These are phyloP conservation scores for Thielaviopsis punctulata DNA, from an alignment of 2,329 filamentous ascomycete genomes.

Conservation along the genomic window DNA sequence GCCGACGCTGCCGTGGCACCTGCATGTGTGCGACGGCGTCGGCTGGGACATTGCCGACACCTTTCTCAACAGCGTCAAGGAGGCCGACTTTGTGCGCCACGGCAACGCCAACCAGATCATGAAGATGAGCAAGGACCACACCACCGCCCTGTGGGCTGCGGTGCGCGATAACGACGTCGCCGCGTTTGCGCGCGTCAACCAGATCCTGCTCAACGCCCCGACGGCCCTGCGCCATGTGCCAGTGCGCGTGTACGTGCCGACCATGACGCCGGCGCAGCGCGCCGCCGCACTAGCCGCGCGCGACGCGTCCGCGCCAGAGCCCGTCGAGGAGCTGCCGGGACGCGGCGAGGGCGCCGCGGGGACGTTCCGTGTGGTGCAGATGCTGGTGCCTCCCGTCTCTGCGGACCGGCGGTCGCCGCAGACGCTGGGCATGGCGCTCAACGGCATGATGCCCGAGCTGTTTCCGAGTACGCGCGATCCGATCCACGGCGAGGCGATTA, in stretches of 20 bases:
- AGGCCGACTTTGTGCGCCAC: conserved; percentile 75
- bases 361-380: conserved; percentile 58
- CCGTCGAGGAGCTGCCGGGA: not conserved
- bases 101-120: conserved; percentile 82
- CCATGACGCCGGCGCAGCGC: conserved; percentile 31
- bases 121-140: conserved; percentile 71
- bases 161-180: conserved; percentile 61
- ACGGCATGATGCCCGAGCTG: conserved; percentile 55
- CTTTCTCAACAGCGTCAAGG: conserved; percentile 47
- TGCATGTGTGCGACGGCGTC: conserved; percentile 35
- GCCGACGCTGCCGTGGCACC: conserved; percentile 35
- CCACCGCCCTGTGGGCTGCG: conserved; percentile 64
- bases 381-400: conserved; percentile 40
- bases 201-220: conserved; percentile 58
- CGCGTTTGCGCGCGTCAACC: conserved; percentile 58
- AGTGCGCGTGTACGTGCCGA: conserved; percentile 68
- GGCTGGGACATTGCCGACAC: conserved; percentile 45
- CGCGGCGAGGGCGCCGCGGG: conserved; percentile 23
- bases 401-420: conserved; percentile 25
- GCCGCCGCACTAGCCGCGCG: conserved; percentile 17
- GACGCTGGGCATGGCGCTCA: conserved; percentile 58
- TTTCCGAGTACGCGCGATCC: conserved; percentile 79
- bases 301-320: conserved; percentile 8
- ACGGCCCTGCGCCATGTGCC: conserved; percentile 69
- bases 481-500: conserved; percentile 63